These are phyloP conservation scores for Penicillium daleae DNA, from an alignment of 495 filamentous ascomycete genomes.

Conservation along the genomic window DNA sequence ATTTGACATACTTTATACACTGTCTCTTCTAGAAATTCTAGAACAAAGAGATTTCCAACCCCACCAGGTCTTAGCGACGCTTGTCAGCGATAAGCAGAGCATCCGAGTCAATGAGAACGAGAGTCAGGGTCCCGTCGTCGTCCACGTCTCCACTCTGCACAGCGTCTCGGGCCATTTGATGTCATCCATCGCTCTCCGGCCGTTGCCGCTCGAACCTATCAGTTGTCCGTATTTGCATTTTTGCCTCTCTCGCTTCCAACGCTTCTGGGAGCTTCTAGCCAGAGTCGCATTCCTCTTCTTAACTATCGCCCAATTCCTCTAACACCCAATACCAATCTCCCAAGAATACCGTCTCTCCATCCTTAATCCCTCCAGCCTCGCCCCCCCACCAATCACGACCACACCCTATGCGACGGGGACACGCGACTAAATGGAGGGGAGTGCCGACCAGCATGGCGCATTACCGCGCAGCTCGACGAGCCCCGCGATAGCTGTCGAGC, in stretches of 20 bases:
- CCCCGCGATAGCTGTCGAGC: slow-evolving; percentile 22
- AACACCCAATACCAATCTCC: not conserved
- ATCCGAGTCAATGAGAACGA: not conserved
- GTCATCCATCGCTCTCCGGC: slow-evolving; percentile 34
- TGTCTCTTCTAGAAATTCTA: not conserved
- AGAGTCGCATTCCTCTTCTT: not conserved
- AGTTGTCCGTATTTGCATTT: slow-evolving; percentile 7
- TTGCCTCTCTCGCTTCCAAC: slow-evolving; percentile 6
- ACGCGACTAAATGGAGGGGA: slow-evolving; percentile 21
- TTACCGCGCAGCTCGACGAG: slow-evolving; percentile 21
- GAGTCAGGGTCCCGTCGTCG: slow-evolving; percentile 15
- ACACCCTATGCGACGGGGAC: slow-evolving; percentile 23
- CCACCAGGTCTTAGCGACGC: slow-evolving; percentile 9
- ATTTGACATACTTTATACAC: not conserved
- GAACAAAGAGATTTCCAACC: not conserved
- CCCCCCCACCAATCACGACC: not conserved
- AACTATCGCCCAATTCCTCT: slow-evolving; percentile 5
- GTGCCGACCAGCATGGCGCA: slow-evolving; percentile 15
- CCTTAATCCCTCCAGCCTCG: not conserved
- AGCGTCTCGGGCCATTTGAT: slow-evolving; percentile 29
- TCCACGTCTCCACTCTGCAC: slow-evolving; percentile 21
- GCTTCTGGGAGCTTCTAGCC: slow-evolving; percentile 1
- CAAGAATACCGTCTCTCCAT: not conserved
- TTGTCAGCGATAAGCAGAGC: slow-evolving; percentile 7
- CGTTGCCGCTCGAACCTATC: slow-evolving; percentile 29